Conservation (phyloP, 2,329 filamentous ascomycete genomes). For the Xylariaceae sp. region DNA sequence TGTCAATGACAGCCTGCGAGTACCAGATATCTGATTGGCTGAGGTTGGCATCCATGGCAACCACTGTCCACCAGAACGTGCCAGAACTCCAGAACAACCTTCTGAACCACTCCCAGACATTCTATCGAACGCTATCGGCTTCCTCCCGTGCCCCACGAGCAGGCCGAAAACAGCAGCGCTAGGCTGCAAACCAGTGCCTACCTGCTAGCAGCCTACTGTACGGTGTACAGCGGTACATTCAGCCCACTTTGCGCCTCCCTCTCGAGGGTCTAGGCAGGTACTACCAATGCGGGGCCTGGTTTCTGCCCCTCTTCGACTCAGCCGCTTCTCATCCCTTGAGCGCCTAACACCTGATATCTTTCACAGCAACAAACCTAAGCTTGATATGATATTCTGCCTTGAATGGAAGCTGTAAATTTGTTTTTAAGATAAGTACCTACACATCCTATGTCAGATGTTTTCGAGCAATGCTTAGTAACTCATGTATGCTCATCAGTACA, state of each 20-base stretch:
- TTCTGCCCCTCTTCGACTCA: constrained; percentile 13
- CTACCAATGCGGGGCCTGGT: not conserved
- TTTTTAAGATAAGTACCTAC: too few relatives aligned
- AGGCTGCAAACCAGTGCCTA: constrained; percentile 9
- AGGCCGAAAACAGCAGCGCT: constrained; percentile 23
- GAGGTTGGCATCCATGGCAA: constrained; percentile 15
- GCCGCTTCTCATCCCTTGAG: not conserved
- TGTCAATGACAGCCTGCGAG: constrained; percentile 17
- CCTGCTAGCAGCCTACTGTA: too few relatives aligned
- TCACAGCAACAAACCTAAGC: not conserved
- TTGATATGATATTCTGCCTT: not conserved
- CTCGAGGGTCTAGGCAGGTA: not conserved
- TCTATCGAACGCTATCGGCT: constrained; percentile 11
- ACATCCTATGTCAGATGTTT: too few relatives aligned
- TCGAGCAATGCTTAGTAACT: too few relatives aligned
- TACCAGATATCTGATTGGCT: constrained; percentile 21
- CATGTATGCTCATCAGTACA: too few relatives aligned
- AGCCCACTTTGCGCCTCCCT: constrained; percentile 1
- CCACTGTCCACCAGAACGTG: constrained; percentile 21
- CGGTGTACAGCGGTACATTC: too few relatives aligned
- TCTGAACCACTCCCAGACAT: constrained; percentile 3
- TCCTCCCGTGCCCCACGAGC: constrained; percentile 17
- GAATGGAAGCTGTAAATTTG: too few relatives aligned
- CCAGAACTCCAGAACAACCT: too few relatives aligned
- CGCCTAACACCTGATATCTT: not conserved